A percentile compares a stretch with the other conserved stretches of the same genome.
Conservation (phyloP, 1,284 basidiomycete species). For the Rhodofomes roseus region DNA sequence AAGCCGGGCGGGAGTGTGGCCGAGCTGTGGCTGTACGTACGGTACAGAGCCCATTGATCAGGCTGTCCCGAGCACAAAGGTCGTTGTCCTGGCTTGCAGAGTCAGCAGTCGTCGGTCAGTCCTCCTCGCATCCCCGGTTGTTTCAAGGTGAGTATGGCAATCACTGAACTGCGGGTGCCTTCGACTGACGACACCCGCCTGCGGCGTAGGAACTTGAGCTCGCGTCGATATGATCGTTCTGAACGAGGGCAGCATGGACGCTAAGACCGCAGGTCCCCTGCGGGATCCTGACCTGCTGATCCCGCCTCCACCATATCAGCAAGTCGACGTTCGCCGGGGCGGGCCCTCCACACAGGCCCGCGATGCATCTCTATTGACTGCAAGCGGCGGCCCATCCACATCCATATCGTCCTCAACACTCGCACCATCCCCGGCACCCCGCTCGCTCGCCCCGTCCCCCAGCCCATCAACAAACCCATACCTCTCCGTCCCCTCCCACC, state of each 20-base stretch:
- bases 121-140: too few species aligned
- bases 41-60: too few species aligned
- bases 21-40: too few species aligned
- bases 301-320: neutral
- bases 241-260: neutral
- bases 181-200: neutral
- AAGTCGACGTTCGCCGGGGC: neutral
- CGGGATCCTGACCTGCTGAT: neutral
- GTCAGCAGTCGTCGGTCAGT: too few species aligned
- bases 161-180: too few species aligned
- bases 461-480: neutral
- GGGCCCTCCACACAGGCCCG: neutral
- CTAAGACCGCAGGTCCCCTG: neutral
- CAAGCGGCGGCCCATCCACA: neutral
- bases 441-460: neutral
- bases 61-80: too few species aligned
- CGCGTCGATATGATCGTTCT: neutral
- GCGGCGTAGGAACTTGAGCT: neutral
- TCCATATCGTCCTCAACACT: neutral
- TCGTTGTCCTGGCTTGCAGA: too few species aligned
- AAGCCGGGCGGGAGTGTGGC: too few species aligned
- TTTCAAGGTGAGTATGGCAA: too few species aligned
- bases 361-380: neutral
- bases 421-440: neutral
- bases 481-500: neutral